These are phyloP conservation scores for Colletotrichum melonis DNA, from an alignment of 2,329 filamentous ascomycete species.

Conservation along the genomic window DNA sequence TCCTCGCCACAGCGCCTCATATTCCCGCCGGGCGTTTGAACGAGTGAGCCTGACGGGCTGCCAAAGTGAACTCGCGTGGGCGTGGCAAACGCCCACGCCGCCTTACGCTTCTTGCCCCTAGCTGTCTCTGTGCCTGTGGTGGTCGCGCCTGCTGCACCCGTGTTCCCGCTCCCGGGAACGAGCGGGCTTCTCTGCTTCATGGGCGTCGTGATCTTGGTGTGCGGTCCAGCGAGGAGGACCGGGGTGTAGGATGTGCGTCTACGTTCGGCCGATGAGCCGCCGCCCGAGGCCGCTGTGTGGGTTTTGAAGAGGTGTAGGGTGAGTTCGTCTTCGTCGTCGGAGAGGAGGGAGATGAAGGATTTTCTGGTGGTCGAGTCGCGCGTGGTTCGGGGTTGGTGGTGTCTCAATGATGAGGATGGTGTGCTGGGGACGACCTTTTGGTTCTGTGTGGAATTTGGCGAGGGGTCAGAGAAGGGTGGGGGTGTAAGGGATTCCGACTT, in stretches of 20 bases:
- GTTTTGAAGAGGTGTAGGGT: constrained; percentile 46
- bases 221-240: constrained; percentile 6
- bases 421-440: constrained; percentile 2
- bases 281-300: constrained; percentile 26
- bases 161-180: neutral
- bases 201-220: constrained; percentile 28
- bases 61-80: constrained; percentile 20
- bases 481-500: neutral
- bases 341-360: constrained; percentile 56
- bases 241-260: constrained; percentile 7
- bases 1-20: constrained; percentile 64
- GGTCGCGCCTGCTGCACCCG: neutral
- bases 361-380: constrained; percentile 43
- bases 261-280: neutral
- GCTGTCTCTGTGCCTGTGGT: neutral
- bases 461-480: neutral
- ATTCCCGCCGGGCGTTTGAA: constrained; percentile 62
- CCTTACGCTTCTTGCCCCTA: constrained; percentile 21
- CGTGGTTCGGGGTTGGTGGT: neutral
- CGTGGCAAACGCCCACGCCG: constrained; percentile 27
- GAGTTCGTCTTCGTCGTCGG: constrained; percentile 51
- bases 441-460: neutral
- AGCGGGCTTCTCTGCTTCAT: constrained; percentile 1
- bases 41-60: constrained; percentile 40
- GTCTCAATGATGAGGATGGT: neutral